phyloP scores from a whole-genome alignment of 2,329 filamentous ascomycete species.

The Malbranchea zuffiana region DNA sequence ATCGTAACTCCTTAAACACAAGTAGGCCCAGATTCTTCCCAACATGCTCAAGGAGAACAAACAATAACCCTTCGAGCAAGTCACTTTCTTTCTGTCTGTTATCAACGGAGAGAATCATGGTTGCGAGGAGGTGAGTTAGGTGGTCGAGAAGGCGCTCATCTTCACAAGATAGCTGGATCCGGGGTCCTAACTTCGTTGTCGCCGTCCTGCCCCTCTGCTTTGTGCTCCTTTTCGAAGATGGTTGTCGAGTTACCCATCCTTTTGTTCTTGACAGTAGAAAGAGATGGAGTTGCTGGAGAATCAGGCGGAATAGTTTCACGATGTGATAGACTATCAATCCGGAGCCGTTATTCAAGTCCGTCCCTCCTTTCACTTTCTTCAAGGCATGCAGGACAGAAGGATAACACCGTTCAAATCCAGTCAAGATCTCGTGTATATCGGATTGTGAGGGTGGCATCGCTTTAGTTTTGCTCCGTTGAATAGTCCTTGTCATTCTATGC shows the following conservation, averaged over 20 bases:
- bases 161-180: background rate
- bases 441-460: slow-evolving; percentile 11
- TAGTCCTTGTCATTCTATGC: slow-evolving; percentile 1
- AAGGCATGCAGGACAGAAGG: slow-evolving; percentile 21
- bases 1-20: slow-evolving; percentile 28
- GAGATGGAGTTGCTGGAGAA: slow-evolving; percentile 20
- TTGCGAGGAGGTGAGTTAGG: slow-evolving; percentile 21
- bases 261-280: slow-evolving; percentile 18
- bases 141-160: slow-evolving; percentile 16
- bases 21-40: slow-evolving; percentile 32
- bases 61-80: slow-evolving; percentile 35
- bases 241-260: slow-evolving; percentile 6
- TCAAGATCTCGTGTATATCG: slow-evolving; percentile 16
- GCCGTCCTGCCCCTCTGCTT: slow-evolving; percentile 12
- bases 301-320: slow-evolving; percentile 25
- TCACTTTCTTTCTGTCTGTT: slow-evolving; percentile 17
- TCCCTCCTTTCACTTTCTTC: slow-evolving; percentile 18
- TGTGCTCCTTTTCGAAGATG: slow-evolving; percentile 8
- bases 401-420: slow-evolving; percentile 20
- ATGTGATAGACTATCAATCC: slow-evolving; percentile 26
- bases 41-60: slow-evolving; percentile 27
- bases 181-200: slow-evolving; percentile 2
- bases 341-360: slow-evolving; percentile 11
- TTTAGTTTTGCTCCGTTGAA: slow-evolving; percentile 7
- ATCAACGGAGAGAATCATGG: slow-evolving; percentile 25